phyloP scores from a whole-genome alignment of 805 yeast species.

The Tetrapisispora namnaoensis region DNA sequence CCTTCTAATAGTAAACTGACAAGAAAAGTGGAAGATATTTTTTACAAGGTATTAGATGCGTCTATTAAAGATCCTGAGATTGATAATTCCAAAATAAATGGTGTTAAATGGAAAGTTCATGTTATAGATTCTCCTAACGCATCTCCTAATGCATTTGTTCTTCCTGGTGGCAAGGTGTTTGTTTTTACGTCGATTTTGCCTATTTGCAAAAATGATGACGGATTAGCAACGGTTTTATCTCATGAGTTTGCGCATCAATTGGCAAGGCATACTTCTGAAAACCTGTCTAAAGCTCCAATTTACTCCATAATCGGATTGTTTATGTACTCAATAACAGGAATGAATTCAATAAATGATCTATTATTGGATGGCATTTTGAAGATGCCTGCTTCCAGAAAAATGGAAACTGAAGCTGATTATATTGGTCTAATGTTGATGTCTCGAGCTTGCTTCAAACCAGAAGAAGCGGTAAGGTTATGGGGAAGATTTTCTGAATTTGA shows the following conservation, averaged over 20 bases:
- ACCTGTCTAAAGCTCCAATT: conserved; percentile 66
- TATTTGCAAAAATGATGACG: conserved; percentile 74
- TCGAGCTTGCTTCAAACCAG: conserved; percentile 75
- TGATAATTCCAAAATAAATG: conserved; percentile 24
- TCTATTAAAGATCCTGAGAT: conserved; percentile 37
- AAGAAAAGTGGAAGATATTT: conserved; percentile 45
- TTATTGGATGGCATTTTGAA: conserved; percentile 47
- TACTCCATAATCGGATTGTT: conserved; percentile 45
- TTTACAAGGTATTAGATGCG: conserved; percentile 52
- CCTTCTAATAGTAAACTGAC: conserved; percentile 58
- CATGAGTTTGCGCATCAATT: conserved; percentile 94
- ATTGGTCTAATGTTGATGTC: conserved; percentile 92
- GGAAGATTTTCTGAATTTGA: conserved; percentile 57
- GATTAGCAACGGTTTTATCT: conserved; percentile 86
- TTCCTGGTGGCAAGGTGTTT: conserved; percentile 94
- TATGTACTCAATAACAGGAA: conserved; percentile 54
- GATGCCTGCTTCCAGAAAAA: conserved; percentile 81
- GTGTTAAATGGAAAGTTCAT: conserved; percentile 63
- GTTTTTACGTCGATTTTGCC: conserved; percentile 72
- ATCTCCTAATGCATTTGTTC: conserved; percentile 95
- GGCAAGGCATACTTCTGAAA: conserved; percentile 86
- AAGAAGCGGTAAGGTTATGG: conserved; percentile 73
- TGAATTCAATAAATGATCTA: conserved; percentile 41
- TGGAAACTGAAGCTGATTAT: conserved; percentile 95
- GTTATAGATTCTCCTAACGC: conserved; percentile 57